phyloP scores from a whole-genome alignment of 331 rosid species.

The Telfairia occidentalis region DNA sequence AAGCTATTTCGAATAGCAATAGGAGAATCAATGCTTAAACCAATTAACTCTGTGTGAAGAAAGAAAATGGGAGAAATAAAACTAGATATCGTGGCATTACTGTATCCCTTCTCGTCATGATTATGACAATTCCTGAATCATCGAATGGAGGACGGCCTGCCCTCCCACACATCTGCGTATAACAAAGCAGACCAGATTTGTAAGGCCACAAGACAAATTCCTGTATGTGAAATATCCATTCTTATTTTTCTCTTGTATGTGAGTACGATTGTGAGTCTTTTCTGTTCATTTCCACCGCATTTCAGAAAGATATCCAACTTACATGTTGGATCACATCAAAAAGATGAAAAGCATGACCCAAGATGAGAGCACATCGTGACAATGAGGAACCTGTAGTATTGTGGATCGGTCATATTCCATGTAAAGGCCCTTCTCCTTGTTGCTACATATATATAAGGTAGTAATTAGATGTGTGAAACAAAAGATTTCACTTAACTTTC shows the following conservation, averaged over 20 bases:
- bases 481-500: background rate
- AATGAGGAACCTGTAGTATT: constrained; percentile 58
- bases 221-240: background rate
- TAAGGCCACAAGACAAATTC: background rate
- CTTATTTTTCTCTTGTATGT: background rate
- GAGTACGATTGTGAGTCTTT: background rate
- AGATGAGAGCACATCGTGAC: background rate
- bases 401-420: constrained; percentile 96
- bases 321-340: background rate
- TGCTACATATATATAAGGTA: constrained; percentile 35
- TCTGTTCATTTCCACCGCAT: background rate
- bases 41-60: constrained; percentile 4
- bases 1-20: constrained; percentile 2
- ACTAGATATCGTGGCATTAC: constrained; percentile 27
- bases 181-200: background rate
- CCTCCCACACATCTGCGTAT: constrained; percentile 83
- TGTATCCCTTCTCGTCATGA: constrained; percentile 97
- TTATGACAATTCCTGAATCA: constrained; percentile 91
- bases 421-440: constrained; percentile 91
- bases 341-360: background rate
- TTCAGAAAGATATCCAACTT: background rate
- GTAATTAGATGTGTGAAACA: constrained; percentile 19
- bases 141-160: constrained; percentile 99
- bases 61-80: background rate
- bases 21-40: background rate